Conservation (phyloP, 2,329 filamentous ascomycete genomes). For the Sporothrix mexicana region DNA sequence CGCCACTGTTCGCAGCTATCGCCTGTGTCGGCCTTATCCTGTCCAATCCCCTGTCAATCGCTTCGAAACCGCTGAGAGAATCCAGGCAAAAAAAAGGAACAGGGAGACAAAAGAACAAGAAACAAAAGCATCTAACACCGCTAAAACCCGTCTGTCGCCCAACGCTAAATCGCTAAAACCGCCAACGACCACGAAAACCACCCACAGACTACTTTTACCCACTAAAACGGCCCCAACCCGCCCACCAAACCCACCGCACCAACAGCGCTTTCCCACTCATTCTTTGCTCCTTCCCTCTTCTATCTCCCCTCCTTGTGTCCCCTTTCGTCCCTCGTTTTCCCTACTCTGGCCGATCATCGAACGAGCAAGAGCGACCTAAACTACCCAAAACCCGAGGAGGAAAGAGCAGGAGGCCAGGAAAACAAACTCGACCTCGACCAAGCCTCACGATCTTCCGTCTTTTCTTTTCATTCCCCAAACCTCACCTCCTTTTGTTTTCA, state of each 20-base stretch:
- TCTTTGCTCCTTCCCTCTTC: background rate
- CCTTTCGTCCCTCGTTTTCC: conserved; percentile 19
- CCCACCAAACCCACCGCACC: conserved; percentile 8
- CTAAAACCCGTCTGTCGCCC: background rate
- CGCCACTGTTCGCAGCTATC: conserved; percentile 8
- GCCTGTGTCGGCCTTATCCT: background rate
- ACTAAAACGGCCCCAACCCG: conserved; percentile 17
- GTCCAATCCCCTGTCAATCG: conserved; percentile 20
- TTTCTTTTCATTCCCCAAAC: background rate
- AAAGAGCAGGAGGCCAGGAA: background rate
- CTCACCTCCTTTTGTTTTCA: background rate
- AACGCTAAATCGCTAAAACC: background rate
- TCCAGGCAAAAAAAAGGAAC: background rate
- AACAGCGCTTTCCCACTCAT: no score
- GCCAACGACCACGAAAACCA: no score
- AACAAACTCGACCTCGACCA: background rate
- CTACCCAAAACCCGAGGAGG: background rate
- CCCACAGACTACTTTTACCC: background rate
- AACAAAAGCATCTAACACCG: background rate
- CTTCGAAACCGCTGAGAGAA: background rate
- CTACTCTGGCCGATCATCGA: conserved; percentile 20
- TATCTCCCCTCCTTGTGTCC: background rate
- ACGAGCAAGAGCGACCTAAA: background rate
- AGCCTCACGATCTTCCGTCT: conserved; percentile 16
- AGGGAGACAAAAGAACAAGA: background rate